These are phyloP conservation scores for Trypanosoma lewisi DNA, from an alignment of 208 protist genomes.

Conservation along the genomic window DNA sequence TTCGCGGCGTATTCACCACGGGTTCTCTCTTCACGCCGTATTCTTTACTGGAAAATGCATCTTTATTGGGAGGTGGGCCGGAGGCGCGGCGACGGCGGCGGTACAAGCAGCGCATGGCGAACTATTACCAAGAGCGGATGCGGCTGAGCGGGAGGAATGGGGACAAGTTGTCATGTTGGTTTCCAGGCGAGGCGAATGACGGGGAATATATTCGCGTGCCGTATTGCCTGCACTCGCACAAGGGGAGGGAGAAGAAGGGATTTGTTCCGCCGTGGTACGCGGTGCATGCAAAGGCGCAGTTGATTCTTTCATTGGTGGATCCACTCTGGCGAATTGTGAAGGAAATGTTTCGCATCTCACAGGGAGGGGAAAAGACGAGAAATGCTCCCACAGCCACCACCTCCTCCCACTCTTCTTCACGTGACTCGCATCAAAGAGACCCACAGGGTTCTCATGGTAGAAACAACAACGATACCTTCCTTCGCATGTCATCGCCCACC, in stretches of 20 bases:
- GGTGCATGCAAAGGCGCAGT: constrained; percentile 24
- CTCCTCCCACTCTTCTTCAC: background rate
- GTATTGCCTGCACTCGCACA: background rate
- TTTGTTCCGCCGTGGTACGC: constrained; percentile 30
- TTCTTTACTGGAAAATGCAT: too few species aligned
- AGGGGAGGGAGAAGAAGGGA: constrained; percentile 1
- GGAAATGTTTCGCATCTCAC: background rate
- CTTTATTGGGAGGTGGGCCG: background rate
- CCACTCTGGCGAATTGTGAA: constrained; percentile 19
- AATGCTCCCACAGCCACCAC: background rate
- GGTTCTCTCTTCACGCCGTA: too few species aligned
- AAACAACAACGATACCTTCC: background rate
- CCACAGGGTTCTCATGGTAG: background rate
- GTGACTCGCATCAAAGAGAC: background rate
- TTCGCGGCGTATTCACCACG: too few species aligned
- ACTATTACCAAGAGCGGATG: background rate
- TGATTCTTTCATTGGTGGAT: constrained; percentile 21
- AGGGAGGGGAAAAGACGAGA: background rate
- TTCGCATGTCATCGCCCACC: background rate
- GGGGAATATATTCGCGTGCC: background rate
- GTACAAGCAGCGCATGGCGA: background rate
- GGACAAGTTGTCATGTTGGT: background rate
- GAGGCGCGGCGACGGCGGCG: background rate
- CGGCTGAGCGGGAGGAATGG: background rate
- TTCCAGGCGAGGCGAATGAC: background rate